Percentiles rank a stretch among this genome's conserved stretches.
Evolutionary conservation across 345 rosid species (phyloP).

Genomic region (Bruguiera gymnorhiza): DNA sequence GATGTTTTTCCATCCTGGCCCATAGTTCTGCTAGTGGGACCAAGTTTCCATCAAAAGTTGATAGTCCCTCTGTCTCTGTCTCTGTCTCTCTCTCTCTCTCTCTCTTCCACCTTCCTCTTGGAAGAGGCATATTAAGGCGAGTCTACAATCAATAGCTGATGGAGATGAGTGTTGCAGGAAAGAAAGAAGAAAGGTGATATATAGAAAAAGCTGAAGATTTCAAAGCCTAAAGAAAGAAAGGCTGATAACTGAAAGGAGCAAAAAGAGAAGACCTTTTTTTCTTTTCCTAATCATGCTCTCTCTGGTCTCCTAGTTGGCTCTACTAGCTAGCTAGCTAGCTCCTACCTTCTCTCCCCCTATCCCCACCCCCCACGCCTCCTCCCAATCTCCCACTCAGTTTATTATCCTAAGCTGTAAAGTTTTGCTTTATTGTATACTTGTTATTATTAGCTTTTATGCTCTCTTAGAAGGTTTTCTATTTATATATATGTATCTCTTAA

Average conservation of each 20-base stretch:
- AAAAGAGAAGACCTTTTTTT: constrained; percentile 18
- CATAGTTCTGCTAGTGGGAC: constrained; percentile 40
- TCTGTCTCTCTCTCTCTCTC: constrained; percentile 17
- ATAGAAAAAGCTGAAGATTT: constrained; percentile 24
- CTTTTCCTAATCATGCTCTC: constrained; percentile 1
- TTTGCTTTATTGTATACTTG: no score
- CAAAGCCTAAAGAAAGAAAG: constrained; percentile 17
- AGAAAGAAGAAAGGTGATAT: constrained; percentile 26
- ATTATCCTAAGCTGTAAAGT: background rate
- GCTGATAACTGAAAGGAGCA: constrained; percentile 30
- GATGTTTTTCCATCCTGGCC: constrained; percentile 35
- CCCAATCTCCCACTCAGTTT: background rate
- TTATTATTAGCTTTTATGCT: background rate
- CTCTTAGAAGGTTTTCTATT: background rate
- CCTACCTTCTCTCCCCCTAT: background rate
- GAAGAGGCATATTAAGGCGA: constrained; percentile 32
- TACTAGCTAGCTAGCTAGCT: background rate
- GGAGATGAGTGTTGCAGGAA: constrained; percentile 33
- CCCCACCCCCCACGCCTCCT: background rate
- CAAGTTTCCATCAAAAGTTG: constrained; percentile 28
- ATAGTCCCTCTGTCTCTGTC: constrained; percentile 29
- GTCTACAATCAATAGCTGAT: constrained; percentile 30
- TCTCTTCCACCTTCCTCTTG: constrained; percentile 11
- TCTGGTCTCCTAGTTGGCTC: background rate
- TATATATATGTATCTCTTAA: background rate